Evolutionary conservation across 805 yeast genomes (phyloP), one percentile per base, ranked within the genome.

Genomic region (Wickerhamiella nectarea): DNA sequence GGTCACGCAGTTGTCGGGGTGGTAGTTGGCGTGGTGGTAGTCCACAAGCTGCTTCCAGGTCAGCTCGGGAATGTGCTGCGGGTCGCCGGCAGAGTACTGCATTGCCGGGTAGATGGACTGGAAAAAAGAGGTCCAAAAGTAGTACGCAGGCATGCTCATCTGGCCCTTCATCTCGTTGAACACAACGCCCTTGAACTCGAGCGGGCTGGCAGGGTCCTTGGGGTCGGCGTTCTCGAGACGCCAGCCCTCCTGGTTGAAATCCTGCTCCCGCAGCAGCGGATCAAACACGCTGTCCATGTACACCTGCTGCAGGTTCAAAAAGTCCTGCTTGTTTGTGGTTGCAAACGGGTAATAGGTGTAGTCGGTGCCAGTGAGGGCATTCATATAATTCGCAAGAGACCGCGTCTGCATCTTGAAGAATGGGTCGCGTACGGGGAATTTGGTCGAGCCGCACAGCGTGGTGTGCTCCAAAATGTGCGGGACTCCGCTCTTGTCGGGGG

Each of bases 151-250:
- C 59, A 85, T 89, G 0, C 95, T 81, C 57, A 84, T 75, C 62
- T 89, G 96, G 7, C 98, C 98, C 62, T 91, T 91, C 98, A 91
- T 91, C 64, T 91, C 98, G 58, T 91, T 91, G 60, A 82, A 91
- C 2, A 91, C 98, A 26, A 91, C 98, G 37, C 98, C 98, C 61
- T 91, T 91, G 61, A 85, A 84, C 3, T 66, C 67, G 34, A 91
- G 57, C 1, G 84, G 81, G 11, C 83, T 69, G 0, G 53, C 47
- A 12, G 66, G 64, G 56, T 87, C 86, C 6, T 69, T 60, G 5
- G 76, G 61, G 43, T 68, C 70, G 43, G 72, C 72, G 51, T 84
- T 75, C 60, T 91, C 98, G 33, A 91, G 65, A 57, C 98, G 76
- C 98, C 98, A 91, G 29, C 98, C 98, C 64, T 91, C 98, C 65